A percentile compares a stretch with the other conserved stretches of the same genome.
Conservation (phyloP, 331 rosid genomes). For the Spiraea crenata region DNA sequence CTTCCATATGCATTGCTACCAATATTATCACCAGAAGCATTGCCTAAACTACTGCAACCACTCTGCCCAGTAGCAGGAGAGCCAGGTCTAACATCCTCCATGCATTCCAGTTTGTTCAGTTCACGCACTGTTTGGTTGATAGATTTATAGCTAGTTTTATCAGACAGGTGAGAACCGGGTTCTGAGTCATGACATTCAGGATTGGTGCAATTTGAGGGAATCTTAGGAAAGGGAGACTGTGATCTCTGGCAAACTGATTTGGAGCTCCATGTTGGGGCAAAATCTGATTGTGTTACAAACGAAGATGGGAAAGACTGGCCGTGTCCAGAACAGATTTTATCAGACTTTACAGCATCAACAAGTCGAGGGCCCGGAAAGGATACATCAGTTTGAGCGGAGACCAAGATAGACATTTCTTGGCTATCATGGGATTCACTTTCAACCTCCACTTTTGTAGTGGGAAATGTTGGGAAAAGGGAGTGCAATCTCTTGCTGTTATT, state of each 20-base stretch:
- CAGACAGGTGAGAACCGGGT: constrained; percentile 31
- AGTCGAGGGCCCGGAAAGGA: constrained; percentile 31
- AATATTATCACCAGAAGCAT: constrained; percentile 26
- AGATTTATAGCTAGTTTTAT: constrained; percentile 29
- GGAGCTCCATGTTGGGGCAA: constrained; percentile 26
- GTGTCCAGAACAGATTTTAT: constrained; percentile 24
- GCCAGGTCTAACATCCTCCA: constrained; percentile 27
- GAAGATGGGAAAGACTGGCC: constrained; percentile 39
- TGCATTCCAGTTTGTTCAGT: constrained; percentile 24
- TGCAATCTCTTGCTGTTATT: constrained; percentile 36
- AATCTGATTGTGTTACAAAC: constrained; percentile 30
- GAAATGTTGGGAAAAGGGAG: constrained; percentile 28
- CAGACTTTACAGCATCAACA: constrained; percentile 34
- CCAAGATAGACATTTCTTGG: constrained; percentile 24
- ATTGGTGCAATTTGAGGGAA: constrained; percentile 31
- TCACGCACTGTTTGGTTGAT: constrained; percentile 29
- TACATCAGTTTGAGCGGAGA: constrained; percentile 27
- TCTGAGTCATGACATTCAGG: constrained; percentile 37
- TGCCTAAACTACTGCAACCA: constrained; percentile 33
- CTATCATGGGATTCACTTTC: constrained; percentile 30
- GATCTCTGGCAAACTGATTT: constrained; percentile 33
- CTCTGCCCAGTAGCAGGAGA: constrained; percentile 42
- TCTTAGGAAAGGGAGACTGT: constrained; percentile 36
- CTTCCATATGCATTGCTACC: constrained; percentile 38
- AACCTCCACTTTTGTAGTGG: constrained; percentile 26